Conservation (phyloP, 2,329 filamentous ascomycete genomes). For the Claviceps purpurea region DNA sequence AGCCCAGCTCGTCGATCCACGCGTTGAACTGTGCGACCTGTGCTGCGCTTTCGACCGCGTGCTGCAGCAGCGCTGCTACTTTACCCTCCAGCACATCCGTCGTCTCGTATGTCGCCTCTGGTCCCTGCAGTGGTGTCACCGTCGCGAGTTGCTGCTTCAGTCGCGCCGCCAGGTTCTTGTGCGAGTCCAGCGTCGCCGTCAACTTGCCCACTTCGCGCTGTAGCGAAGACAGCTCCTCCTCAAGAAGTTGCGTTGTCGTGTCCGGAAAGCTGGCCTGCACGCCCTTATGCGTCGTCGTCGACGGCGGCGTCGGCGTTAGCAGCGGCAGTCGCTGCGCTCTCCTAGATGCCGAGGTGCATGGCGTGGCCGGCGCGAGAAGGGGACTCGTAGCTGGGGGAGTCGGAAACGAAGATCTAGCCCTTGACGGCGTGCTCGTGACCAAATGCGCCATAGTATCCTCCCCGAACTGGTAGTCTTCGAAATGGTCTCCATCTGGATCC, state of each 20-base stretch:
- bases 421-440: constrained; percentile 36
- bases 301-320: constrained; percentile 5
- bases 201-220: constrained; percentile 35
- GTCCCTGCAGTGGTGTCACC: constrained; percentile 4
- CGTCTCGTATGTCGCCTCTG: background rate
- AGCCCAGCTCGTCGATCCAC: constrained; percentile 36
- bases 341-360: too few species aligned
- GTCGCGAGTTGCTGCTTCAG: constrained; percentile 23
- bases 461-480: constrained; percentile 29
- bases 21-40: constrained; percentile 31
- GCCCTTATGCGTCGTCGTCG: constrained; percentile 15
- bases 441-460: constrained; percentile 38
- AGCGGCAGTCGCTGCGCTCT: constrained; percentile 15
- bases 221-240: constrained; percentile 34
- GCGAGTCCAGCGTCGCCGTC: constrained; percentile 31
- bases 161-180: constrained; percentile 27
- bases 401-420: constrained; percentile 32
- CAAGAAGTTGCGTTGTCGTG: constrained; percentile 25
- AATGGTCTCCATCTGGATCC: constrained; percentile 15
- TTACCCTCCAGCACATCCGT: constrained; percentile 24
- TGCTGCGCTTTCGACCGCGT: constrained; percentile 34
- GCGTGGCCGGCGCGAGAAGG: constrained; percentile 15
- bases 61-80: constrained; percentile 29
- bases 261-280: constrained; percentile 31
- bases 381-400: constrained; percentile 44